These are phyloP conservation scores for Herpetomonas samuelpessoai DNA, from an alignment of 208 protist species.

Conservation along the genomic window DNA sequence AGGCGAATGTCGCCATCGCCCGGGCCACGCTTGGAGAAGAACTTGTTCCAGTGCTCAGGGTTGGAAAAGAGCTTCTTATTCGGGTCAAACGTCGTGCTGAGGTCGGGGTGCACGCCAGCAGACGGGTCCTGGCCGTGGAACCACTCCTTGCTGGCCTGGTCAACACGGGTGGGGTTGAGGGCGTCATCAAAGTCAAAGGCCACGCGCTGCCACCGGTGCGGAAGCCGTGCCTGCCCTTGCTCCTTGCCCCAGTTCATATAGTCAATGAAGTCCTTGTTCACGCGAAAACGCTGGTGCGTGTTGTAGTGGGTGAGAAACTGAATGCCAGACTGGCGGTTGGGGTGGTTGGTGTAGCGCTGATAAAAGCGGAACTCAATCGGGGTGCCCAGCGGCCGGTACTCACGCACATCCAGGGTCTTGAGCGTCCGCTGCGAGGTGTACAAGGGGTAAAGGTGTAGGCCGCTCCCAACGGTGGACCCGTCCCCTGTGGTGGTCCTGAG, in stretches of 20 bases:
- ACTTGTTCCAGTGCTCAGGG: constrained; percentile 90
- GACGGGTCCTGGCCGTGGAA: constrained; percentile 74
- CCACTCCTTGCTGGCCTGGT: constrained; percentile 33
- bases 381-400: constrained; percentile 77
- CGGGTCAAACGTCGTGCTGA: constrained; percentile 65
- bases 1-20: constrained; percentile 83
- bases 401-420: constrained; percentile 86
- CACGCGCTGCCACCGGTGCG: constrained; percentile 88
- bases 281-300: constrained; percentile 84
- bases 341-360: constrained; percentile 90
- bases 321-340: constrained; percentile 82
- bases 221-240: constrained; percentile 86
- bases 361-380: constrained; percentile 92
- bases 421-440: constrained; percentile 32
- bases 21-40: constrained; percentile 83
- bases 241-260: constrained; percentile 92
- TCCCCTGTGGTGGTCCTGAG: background rate
- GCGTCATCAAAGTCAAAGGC: constrained; percentile 90
- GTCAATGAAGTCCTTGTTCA: constrained; percentile 90
- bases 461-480: background rate
- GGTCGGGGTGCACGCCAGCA: constrained; percentile 48
- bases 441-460: background rate
- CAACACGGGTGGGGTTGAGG: constrained; percentile 65
- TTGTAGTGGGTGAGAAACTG: constrained; percentile 91
- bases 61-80: constrained; percentile 81